phyloP scores from a whole-genome alignment of 345 rosid species.

The Erucastrum elatum region DNA sequence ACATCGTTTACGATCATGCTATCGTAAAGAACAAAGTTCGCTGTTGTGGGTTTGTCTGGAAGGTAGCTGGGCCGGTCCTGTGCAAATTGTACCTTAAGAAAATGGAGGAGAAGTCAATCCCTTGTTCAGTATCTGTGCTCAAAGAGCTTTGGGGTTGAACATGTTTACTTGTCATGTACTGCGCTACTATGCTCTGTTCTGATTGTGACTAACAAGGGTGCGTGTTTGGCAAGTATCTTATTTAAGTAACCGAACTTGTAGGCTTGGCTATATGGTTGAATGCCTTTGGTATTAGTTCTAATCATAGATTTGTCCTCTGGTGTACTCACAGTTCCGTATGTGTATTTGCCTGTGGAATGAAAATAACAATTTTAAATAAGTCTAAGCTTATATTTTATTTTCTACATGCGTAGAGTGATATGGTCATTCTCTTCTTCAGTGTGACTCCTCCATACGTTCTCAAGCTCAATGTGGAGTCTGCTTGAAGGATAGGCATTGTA shows the following conservation, averaged over 20 bases:
- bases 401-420: not conserved
- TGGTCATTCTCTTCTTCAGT: too few relatives aligned
- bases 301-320: not conserved
- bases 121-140: slow-evolving; percentile 43
- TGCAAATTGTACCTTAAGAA: slow-evolving; percentile 39
- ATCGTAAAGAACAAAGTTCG: not conserved
- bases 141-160: slow-evolving; percentile 46
- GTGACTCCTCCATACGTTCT: too few relatives aligned
- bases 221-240: not conserved
- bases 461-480: too few relatives aligned
- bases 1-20: slow-evolving; percentile 53
- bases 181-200: not conserved
- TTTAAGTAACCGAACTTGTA: not conserved
- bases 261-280: not conserved
- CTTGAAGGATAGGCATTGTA: not conserved
- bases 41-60: slow-evolving; percentile 60
- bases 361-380: not conserved
- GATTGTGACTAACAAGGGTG: not conserved
- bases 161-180: not conserved
- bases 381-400: not conserved
- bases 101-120: slow-evolving; percentile 25
- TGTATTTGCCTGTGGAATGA: not conserved
- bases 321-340: not conserved
- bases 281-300: slow-evolving; percentile 3
- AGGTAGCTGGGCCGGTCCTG: slow-evolving; percentile 63